phyloP scores from a whole-genome alignment of 1,139 yeast species.

The Hemisphaericaspora subhashii region DNA sequence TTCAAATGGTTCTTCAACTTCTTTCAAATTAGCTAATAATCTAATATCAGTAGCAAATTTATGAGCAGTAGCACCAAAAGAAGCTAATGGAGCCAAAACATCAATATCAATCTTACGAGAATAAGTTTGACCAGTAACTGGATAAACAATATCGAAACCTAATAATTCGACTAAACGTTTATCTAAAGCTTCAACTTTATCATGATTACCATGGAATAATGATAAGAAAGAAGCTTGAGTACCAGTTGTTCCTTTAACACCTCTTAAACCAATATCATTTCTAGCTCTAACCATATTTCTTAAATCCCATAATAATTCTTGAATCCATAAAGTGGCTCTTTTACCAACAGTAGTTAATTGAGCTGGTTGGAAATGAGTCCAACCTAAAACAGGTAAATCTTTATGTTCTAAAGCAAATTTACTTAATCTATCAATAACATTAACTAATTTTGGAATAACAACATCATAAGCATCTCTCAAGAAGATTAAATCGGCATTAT shows the following conservation, averaged over 20 bases:
- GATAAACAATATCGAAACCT: conserved; percentile 94
- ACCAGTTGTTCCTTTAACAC: conserved; percentile 99
- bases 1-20: conserved; percentile 97
- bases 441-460: conserved; percentile 90
- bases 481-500: conserved; percentile 95
- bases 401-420: conserved; percentile 88
- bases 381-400: conserved; percentile 95
- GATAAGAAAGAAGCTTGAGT: conserved; percentile 96
- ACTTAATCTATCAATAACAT: conserved; percentile 87
- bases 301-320: conserved; percentile 96
- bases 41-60: conserved; percentile 97
- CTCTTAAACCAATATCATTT: conserved; percentile 94
- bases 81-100: conserved; percentile 86
- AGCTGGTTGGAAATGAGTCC: conserved; percentile 99
- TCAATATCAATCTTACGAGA: conserved; percentile 97
- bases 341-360: conserved; percentile 98
- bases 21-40: conserved; percentile 93
- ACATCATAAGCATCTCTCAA: conserved; percentile 93
- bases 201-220: conserved; percentile 94
- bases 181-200: conserved; percentile 90
- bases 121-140: conserved; percentile 98
- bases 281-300: conserved; percentile 95
- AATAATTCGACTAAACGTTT: conserved; percentile 87
- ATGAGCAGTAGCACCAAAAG: conserved; percentile 95
- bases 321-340: conserved; percentile 97